Evolutionary conservation across 164 flowering plant genomes (phyloP), one percentile per base, ranked within the genome.

Genomic region (Platanus orientalis): DNA sequence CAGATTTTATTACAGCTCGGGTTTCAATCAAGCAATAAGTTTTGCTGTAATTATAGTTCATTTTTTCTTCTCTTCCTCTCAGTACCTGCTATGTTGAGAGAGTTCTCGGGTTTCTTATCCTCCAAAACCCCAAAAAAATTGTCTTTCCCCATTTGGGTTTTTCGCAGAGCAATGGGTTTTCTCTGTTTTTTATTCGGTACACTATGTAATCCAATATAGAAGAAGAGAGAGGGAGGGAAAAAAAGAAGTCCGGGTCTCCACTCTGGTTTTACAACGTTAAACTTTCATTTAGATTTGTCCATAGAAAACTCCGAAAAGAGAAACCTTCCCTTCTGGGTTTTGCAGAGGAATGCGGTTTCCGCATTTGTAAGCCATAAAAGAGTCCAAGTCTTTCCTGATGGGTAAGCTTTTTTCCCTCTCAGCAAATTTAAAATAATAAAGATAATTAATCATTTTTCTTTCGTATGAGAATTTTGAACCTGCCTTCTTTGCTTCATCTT

Each of bases 1-100:
- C 70, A 77, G 76, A 32, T 57, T 30, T 67, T 64, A 73, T 57
- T 57, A 71, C 75, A 62, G 45, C 73, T 68, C 62, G 51, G 59
- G 56, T 23, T 47, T 65, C 71, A 77, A 55, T 74, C 75, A 71
- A 62, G 56, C 64, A 40, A 57, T 65, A 13, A 49, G 24, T 61
- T 56, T 67, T 60, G 48, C 65, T 44, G 69, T 72, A 62, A 66
- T 72, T 58, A 61, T 64, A 54, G 50, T 55, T 58, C 54, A 1
- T 34, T 26, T 32, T 30, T n/a, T 32, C 47, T 32, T 57, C 12
- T 36, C 58, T 54, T 55, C 57, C 20, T 24, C 54, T 58, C 49
- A 5, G 1, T 2, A 17, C 6, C 49, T 7, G 34, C 53, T 68
- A 51, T 65, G 65, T 65, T 70, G 73, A 54, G 59, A 28, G 58